Evolutionary conservation across 2,329 filamentous ascomycete species (phyloP).

Genomic region (Phialophora expanda): DNA sequence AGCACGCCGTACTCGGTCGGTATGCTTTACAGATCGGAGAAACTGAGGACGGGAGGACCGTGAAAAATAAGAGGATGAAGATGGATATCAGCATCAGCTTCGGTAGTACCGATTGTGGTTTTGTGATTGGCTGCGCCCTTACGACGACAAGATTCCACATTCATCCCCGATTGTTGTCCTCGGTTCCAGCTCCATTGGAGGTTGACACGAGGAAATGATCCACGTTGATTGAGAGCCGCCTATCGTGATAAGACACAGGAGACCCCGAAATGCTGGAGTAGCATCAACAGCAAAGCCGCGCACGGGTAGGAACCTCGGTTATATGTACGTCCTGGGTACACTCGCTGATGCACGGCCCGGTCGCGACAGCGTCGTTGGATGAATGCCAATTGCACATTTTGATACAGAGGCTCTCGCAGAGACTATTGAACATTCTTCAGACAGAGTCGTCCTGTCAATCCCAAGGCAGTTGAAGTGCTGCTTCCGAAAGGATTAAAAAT

Average conservation of each 20-base stretch:
- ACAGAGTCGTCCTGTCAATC: neutral
- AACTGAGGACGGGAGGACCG: neutral
- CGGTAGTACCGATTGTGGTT: neutral
- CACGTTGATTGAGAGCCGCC: neutral
- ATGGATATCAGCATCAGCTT: slow-evolving; percentile 5
- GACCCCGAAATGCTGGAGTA: neutral
- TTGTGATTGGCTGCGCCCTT: slow-evolving; percentile 21
- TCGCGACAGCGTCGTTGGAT: neutral
- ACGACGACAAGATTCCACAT: slow-evolving; percentile 19
- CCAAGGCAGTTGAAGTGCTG: neutral
- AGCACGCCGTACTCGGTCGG: neutral
- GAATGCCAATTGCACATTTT: neutral
- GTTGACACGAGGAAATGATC: neutral
- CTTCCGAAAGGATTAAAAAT: neutral
- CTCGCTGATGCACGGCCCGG: neutral
- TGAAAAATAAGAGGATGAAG: neutral
- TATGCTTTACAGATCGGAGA: neutral
- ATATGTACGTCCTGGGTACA: neutral
- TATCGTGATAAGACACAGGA: neutral
- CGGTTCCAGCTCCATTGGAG: neutral
- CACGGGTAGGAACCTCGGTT: slow-evolving; percentile 1
- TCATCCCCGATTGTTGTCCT: neutral
- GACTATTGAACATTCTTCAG: neutral
- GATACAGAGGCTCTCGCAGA: neutral
- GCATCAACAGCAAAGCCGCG: neutral